Evolutionary conservation across 176 grass and related monocot genomes (phyloP).

Genomic region (Thinopyrum elongatum): DNA sequence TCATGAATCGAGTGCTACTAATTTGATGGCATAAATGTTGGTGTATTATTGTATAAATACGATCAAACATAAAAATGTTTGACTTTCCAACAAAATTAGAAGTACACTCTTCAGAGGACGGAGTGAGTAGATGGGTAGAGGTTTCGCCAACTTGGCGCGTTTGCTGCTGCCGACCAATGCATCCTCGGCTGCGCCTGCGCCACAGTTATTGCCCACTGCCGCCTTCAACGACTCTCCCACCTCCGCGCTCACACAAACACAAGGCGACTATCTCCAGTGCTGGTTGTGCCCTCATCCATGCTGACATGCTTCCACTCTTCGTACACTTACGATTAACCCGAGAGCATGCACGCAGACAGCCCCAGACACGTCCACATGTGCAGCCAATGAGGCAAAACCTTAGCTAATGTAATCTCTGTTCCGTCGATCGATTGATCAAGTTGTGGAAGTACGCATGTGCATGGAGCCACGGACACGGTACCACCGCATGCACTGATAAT

Average conservation of each 20-base stretch:
- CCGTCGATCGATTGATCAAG: background rate
- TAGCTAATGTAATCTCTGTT: background rate
- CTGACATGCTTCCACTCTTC: too few species aligned
- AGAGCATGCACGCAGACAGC: too few species aligned
- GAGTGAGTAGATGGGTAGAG: background rate
- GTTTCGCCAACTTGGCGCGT: background rate
- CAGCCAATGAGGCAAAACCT: background rate
- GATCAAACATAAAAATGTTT: too few species aligned
- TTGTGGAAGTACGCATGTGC: background rate
- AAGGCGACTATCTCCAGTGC: background rate
- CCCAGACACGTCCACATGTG: too few species aligned
- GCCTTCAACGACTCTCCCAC: background rate
- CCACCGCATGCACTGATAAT: background rate
- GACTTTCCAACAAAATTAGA: too few species aligned
- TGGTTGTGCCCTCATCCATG: too few species aligned
- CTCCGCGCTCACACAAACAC: background rate
- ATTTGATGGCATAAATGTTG: too few species aligned
- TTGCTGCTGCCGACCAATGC: too few species aligned
- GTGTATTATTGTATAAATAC: too few species aligned
- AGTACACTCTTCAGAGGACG: too few species aligned
- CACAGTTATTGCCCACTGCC: background rate
- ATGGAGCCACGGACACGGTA: background rate
- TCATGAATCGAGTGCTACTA: too few species aligned
- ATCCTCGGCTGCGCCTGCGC: background rate
- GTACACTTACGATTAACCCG: too few species aligned